Evolutionary conservation across 305 asterid genomes (phyloP), one percentile per base, ranked within the genome.

Genomic region (Fraxinus nigra): DNA sequence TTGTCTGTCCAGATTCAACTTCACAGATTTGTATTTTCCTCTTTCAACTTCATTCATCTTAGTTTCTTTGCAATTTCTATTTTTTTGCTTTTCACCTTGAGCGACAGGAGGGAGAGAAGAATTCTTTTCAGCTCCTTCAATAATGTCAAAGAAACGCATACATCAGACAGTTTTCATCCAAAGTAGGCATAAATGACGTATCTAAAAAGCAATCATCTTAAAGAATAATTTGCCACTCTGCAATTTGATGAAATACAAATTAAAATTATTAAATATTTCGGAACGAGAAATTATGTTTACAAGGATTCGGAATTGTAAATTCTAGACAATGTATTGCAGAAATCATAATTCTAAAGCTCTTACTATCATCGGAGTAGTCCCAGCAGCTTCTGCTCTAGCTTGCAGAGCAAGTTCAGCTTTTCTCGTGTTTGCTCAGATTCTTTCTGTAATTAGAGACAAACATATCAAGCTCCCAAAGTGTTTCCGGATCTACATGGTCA

Each of bases 381-480:
- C 85, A 77, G 63, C 85, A 81, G 85, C 85, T 75, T 43, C 81
- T 18, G 72, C 83, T 79, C 83, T 82, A 14, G 85, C 74, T 79
- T 85, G 88, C 13, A 48, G 84, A 38, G 87, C 89, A 82, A 83
- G 86, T 82, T 89, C 90, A 74, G 89, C 90, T 77, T 85, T 86
- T 72, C 86, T 86, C 85, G 78, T 77, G 75, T 81, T 89, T 89
- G 82, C 90, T 87, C 85, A 87, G 72, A 77, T 83, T 85, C 85
- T 89, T 89, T 77, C 84, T 89, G 80, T 82, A 88, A 78, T 86
- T 89, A 40, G 86, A 85, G 34, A 88, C 91, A 70, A 89, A 88
- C 84, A 91, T 89, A 82, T 89, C 91, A 24, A 89, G 92, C 82
- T 89, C 91, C 91, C 91, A 89, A n/a, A 88, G 88, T 13, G 90